These are phyloP conservation scores for Xylaria longipes DNA, from an alignment of 495 filamentous ascomycete species.

Conservation along the genomic window DNA sequence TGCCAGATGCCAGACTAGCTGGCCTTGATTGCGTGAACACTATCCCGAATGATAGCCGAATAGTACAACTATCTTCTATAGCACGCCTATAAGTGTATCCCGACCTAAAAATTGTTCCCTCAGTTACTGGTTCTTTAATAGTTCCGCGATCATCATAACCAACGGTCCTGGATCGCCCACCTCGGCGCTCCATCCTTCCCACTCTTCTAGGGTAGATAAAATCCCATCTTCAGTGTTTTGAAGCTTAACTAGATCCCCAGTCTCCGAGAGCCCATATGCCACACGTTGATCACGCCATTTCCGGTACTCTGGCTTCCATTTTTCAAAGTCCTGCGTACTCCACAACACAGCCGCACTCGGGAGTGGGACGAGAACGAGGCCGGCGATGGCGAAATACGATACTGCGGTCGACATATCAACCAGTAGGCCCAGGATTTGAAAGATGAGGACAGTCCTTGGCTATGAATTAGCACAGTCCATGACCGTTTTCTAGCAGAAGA, in stretches of 20 bases:
- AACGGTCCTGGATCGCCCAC: conserved; percentile 3
- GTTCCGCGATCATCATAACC: conserved; percentile 7
- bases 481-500: neutral
- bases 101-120: neutral
- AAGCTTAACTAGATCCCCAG: neutral
- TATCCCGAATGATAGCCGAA: neutral
- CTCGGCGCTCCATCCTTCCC: conserved; percentile 22
- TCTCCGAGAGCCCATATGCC: conserved; percentile 6
- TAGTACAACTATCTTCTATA: too few relatives aligned
- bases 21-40: neutral
- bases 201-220: neutral
- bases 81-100: neutral
- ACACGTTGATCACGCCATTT: neutral
- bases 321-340: conserved; percentile 7
- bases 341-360: conserved; percentile 7
- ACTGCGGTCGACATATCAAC: conserved; percentile 22
- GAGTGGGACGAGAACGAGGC: conserved; percentile 19
- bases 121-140: neutral
- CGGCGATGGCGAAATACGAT: neutral
- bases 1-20: neutral
- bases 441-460: conserved; percentile 19
- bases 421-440: conserved; percentile 19
- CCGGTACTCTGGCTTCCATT: conserved; percentile 8
- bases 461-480: neutral
- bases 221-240: neutral